A percentile compares a stretch with the other conserved stretches of the same genome.
These are phyloP conservation scores for Sequoiadendron giganteum DNA, from an alignment of 75 land plant genomes.

Conservation along the genomic window DNA sequence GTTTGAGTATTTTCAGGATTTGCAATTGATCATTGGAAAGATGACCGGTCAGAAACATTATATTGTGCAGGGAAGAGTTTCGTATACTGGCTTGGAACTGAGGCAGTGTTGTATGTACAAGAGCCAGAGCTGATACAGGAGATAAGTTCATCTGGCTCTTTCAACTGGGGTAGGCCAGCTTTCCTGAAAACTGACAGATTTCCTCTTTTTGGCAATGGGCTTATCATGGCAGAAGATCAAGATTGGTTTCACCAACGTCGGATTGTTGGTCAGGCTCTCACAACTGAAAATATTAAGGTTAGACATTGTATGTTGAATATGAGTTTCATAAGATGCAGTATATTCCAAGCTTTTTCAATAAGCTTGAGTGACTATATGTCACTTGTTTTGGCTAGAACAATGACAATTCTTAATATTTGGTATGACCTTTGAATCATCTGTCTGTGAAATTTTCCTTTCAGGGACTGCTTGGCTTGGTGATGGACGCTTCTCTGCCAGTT, in stretches of 20 bases:
- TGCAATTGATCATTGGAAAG: neutral
- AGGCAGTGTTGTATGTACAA: constrained; percentile 31
- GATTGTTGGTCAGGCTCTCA: constrained; percentile 30
- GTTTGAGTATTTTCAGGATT: neutral
- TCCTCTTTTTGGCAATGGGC: constrained; percentile 24
- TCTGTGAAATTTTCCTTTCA: neutral
- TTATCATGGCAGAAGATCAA: constrained; percentile 15
- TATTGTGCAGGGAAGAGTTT: constrained; percentile 36
- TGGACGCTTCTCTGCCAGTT: constrained; percentile 18
- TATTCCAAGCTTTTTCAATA: neutral
- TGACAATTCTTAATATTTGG: neutral
- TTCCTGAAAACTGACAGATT: constrained; percentile 9
- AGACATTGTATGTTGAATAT: neutral
- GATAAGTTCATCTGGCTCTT: constrained; percentile 25
- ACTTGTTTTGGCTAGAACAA: neutral
- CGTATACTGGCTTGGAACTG: constrained; percentile 38
- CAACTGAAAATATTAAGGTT: constrained; percentile 32
- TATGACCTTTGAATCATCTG: neutral
- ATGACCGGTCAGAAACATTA: neutral
- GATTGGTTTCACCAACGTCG: constrained; percentile 25
- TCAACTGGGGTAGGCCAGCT: constrained; percentile 41
- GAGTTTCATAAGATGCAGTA: constrained; percentile 1
- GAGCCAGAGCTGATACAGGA: constrained; percentile 61
- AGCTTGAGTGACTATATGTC: neutral
- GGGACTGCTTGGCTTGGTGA: constrained; percentile 43